phyloP scores from a whole-genome alignment of 352 stramenopile species.

The Globisporangium nunn region DNA sequence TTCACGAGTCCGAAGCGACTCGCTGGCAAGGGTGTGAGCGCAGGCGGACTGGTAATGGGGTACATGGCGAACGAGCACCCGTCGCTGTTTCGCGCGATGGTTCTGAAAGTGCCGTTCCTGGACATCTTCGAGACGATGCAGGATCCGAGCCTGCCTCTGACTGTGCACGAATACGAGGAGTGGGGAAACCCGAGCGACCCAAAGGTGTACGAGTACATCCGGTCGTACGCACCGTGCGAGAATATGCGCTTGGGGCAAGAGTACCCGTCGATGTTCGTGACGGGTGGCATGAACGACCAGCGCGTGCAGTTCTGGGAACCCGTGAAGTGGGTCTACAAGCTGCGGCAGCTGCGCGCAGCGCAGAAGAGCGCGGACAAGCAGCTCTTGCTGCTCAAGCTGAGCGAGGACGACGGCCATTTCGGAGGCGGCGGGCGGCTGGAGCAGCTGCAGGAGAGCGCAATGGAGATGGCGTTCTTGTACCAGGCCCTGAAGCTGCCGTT shows the following conservation, averaged over 20 bases:
- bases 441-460: conserved; percentile 68
- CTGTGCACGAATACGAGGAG: conserved; percentile 90
- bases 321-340: conserved; percentile 77
- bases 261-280: conserved; percentile 83
- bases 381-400: conserved; percentile 63
- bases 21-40: conserved; percentile 76
- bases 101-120: conserved; percentile 88
- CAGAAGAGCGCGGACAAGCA: conserved; percentile 5
- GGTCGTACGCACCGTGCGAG: conserved; percentile 74
- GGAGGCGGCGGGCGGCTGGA: conserved; percentile 66
- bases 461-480: conserved; percentile 84
- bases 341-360: conserved; percentile 36
- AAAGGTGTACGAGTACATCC: conserved; percentile 54
- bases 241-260: conserved; percentile 38
- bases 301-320: conserved; percentile 84
- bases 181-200: conserved; percentile 73
- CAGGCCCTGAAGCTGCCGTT: conserved; percentile 50
- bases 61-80: conserved; percentile 81
- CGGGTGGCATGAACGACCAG: conserved; percentile 75
- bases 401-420: conserved; percentile 79
- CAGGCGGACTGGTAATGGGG: conserved; percentile 83
- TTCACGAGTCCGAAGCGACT: conserved; percentile 60
- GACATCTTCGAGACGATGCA: conserved; percentile 86
- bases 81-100: conserved; percentile 60
- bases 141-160: conserved; percentile 79